Conservation (phyloP, 192 early-diverging fungal species). For the Backusella sp. region DNA sequence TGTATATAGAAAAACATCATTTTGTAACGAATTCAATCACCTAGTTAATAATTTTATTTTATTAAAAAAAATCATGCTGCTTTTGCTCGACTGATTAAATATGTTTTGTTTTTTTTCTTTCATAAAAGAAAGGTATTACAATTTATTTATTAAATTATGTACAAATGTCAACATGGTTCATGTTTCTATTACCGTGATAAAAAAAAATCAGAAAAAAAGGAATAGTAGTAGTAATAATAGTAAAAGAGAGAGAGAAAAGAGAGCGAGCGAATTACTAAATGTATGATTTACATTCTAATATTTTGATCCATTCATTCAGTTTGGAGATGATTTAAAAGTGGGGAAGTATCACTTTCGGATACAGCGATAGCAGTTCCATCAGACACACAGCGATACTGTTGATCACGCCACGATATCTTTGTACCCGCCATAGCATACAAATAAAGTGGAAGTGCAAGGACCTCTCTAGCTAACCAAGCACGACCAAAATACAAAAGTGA, state of each 20-base stretch:
- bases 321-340: not conserved
- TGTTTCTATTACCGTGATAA: not conserved
- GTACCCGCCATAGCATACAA: conserved; percentile 77
- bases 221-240: not conserved
- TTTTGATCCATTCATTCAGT: not conserved
- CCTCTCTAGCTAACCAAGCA: conserved; percentile 84
- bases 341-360: not conserved
- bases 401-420: conserved; percentile 87
- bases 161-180: conserved; percentile 1
- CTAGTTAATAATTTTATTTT: not conserved
- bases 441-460: conserved; percentile 82
- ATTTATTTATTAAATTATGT: conserved; percentile 3
- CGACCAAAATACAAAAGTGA: conserved; percentile 46
- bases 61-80: not conserved
- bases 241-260: not conserved
- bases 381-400: conserved; percentile 55
- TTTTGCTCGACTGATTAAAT: not conserved
- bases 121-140: not conserved
- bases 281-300: not conserved
- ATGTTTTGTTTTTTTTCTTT: not conserved
- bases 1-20: not conserved
- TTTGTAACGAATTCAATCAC: not conserved
- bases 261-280: not conserved
- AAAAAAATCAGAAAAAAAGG: not conserved
- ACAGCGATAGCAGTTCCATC: conserved; percentile 61